Evolutionary conservation across 331 rosid species (phyloP), one percentile per base, ranked within the genome.

Genomic region (Pyrus hybrid): DNA sequence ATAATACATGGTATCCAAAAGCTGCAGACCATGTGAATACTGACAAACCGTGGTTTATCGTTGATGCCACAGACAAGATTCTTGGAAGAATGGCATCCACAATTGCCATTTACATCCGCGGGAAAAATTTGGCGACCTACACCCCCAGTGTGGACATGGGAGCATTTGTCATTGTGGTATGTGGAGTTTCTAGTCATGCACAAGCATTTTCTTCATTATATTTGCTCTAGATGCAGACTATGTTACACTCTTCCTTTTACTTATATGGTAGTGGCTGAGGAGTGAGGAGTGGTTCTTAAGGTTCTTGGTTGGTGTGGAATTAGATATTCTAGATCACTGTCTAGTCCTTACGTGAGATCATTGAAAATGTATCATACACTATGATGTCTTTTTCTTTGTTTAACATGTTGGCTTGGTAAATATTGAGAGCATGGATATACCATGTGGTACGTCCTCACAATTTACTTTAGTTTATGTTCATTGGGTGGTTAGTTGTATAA

Each of bases 91-190:
- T 95, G 56, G 97, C 99, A 66, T 95, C 97, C 12, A 92, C 99
- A 2, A 92, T 95, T 65, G 93, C 99, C 23, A 87, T 85, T 81
- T 76, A 87, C 76, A 92, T 92, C 79, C 83, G 97, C 11, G 99
- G 99, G 75, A 92, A 95, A 77, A 82, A 90, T 73, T 71, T 88
- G 54, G 85, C 81, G 6, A 92, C 97, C 63, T 92, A 80, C 78
- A 90, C 96, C 62, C 97, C 97, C 13, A 94, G 97, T 74, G 99
- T 94, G 58, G 97, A 92, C 88, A 92, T 94, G 99, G 97, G 97
- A 58, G 93, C 96, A 1, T 94, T 92, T 79, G 93, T 92, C 60
- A 88, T 92, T 81, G 97, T 92, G 97, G 97, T 92, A 82, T 80
- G 92, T 81, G 70, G 77, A 57, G 51, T 54, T 37, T 28, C 26